Conservation (phyloP, 176 grass and related monocot genomes). For the Juncus effusus region DNA sequence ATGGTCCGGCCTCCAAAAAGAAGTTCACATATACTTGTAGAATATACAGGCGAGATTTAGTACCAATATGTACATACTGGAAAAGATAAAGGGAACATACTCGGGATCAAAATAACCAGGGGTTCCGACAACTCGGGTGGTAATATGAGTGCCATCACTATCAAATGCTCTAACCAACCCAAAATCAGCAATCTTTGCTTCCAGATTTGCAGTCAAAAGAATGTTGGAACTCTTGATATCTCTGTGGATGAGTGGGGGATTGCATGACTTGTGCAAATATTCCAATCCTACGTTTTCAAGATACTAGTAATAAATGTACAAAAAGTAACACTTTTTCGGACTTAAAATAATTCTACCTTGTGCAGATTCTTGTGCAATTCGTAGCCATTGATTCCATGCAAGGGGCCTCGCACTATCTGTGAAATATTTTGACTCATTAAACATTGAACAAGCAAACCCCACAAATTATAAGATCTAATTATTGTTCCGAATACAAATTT, state of each 20-base stretch:
- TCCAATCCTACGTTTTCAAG: conserved; percentile 11
- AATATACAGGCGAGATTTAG: conserved; percentile 15
- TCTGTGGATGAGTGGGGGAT: too few relatives aligned
- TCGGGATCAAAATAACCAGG: conserved; percentile 26
- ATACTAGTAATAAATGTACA: too few relatives aligned
- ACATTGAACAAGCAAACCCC: background rate
- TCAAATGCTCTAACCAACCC: background rate
- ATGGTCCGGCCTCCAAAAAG: background rate
- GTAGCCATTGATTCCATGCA: conserved; percentile 24
- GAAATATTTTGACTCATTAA: conserved; percentile 12
- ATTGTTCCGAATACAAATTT: background rate
- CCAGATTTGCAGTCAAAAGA: conserved; percentile 32
- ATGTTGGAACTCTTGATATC: conserved; percentile 1
- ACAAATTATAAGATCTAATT: background rate
- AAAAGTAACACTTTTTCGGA: background rate
- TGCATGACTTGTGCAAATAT: conserved; percentile 28
- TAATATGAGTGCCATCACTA: background rate
- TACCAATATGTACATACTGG: background rate
- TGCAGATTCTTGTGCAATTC: conserved; percentile 35
- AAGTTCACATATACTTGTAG: background rate
- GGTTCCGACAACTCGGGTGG: background rate
- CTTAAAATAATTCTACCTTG: conserved; percentile 10
- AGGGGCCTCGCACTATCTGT: background rate
- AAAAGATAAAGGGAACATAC: conserved; percentile 8
- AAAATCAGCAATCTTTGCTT: too few relatives aligned